Conservation (phyloP, 2,329 filamentous ascomycete genomes). For the Aspergillus sp. region DNA sequence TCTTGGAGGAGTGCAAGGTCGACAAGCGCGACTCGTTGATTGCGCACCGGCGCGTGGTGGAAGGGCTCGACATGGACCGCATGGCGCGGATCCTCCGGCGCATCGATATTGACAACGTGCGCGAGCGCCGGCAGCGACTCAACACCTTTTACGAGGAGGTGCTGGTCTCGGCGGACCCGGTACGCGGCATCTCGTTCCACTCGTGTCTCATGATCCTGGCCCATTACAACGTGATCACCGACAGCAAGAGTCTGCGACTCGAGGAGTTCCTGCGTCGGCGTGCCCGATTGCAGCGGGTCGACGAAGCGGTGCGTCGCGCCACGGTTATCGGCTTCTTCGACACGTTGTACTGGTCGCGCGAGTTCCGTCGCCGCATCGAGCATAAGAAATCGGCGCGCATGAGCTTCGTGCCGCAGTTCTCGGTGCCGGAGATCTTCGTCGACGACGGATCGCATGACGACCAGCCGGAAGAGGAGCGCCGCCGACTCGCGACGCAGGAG, state of each 20-base stretch:
- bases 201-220: slow-evolving; percentile 91
- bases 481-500: slow-evolving; percentile 7
- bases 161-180: slow-evolving; percentile 85
- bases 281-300: slow-evolving; percentile 85
- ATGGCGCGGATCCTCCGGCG: slow-evolving; percentile 70
- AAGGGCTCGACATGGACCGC: slow-evolving; percentile 69
- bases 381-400: slow-evolving; percentile 73
- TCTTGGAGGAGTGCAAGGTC: slow-evolving; percentile 79
- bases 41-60: slow-evolving; percentile 40
- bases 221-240: slow-evolving; percentile 97
- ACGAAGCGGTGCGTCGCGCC: slow-evolving; percentile 88
- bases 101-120: slow-evolving; percentile 75
- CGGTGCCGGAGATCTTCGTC: slow-evolving; percentile 85
- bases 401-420: slow-evolving; percentile 73
- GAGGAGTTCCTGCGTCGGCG: slow-evolving; percentile 93
- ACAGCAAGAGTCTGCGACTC: slow-evolving; percentile 90
- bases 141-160: slow-evolving; percentile 98
- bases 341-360: slow-evolving; percentile 80
- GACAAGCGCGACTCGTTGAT: slow-evolving; percentile 50
- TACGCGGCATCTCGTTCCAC: slow-evolving; percentile 87
- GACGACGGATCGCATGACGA: slow-evolving; percentile 65
- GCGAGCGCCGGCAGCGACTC: slow-evolving; percentile 72
- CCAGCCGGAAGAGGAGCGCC: slow-evolving; percentile 18
- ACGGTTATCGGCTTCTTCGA: slow-evolving; percentile 95
- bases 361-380: slow-evolving; percentile 74